These are phyloP conservation scores for Myxozyma melibiosi DNA, from an alignment of 805 yeast genomes.

Conservation along the genomic window DNA sequence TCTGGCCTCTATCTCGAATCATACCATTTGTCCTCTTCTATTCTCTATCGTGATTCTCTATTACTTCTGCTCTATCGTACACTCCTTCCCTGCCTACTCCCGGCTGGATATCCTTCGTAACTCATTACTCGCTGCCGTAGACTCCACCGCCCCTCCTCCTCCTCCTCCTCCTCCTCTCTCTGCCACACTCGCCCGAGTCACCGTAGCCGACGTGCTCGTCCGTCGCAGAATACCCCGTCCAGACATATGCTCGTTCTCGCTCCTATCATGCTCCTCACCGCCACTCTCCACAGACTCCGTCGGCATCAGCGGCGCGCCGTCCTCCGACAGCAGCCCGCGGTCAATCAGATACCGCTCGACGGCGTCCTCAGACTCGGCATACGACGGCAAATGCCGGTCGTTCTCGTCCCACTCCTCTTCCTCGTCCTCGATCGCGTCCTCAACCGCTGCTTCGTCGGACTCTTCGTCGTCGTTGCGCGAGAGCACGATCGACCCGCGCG, in stretches of 20 bases:
- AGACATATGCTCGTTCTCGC: neutral
- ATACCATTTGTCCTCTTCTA: no score
- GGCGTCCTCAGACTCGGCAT: slow-evolving; percentile 31
- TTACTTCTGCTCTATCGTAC: no score
- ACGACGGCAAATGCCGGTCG: slow-evolving; percentile 29
- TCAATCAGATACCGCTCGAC: slow-evolving; percentile 32
- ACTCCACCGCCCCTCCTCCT: neutral
- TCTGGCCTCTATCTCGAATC: no score
- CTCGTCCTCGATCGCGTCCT: slow-evolving; percentile 30
- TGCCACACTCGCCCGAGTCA: neutral
- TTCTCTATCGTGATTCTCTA: no score
- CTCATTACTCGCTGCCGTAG: slow-evolving; percentile 18
- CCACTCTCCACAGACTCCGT: slow-evolving; percentile 11
- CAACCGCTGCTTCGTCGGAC: slow-evolving; percentile 18
- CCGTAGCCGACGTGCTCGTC: slow-evolving; percentile 11
- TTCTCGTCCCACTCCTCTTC: slow-evolving; percentile 33
- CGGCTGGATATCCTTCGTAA: slow-evolving; percentile 13
- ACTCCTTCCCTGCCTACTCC: neutral
- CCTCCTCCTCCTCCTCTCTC: neutral
- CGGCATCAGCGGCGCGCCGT: slow-evolving; percentile 27
- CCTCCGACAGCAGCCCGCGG: slow-evolving; percentile 27
- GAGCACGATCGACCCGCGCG: neutral
- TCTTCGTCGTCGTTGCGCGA: neutral
- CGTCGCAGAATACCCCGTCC: slow-evolving; percentile 5
- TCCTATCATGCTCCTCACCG: neutral